Conservation (phyloP, 2,329 filamentous ascomycete species). For the Penicillium sumatraense region DNA sequence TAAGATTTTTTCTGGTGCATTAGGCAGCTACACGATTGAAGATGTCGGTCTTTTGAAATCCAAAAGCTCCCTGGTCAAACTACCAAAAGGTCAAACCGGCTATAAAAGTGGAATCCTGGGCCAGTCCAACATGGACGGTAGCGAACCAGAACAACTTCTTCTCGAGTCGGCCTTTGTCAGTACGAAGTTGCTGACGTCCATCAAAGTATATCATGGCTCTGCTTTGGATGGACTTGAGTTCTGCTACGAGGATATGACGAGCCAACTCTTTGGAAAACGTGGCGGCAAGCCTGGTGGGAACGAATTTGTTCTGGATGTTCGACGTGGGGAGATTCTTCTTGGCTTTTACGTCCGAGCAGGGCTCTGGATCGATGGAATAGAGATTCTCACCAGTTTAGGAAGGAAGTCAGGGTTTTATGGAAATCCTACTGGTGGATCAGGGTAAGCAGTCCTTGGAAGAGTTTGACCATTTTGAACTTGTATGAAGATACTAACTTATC, state of each 20-base stretch:
- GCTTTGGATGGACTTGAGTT: slow-evolving; percentile 89
- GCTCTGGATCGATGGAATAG: slow-evolving; percentile 81
- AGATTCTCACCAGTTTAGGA: slow-evolving; percentile 87
- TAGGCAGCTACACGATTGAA: slow-evolving; percentile 74
- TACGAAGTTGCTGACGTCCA: slow-evolving; percentile 73
- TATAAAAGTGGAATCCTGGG: slow-evolving; percentile 79
- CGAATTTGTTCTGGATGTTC: slow-evolving; percentile 78
- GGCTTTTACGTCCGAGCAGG: slow-evolving; percentile 84
- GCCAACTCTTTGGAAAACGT: slow-evolving; percentile 82
- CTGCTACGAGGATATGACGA: slow-evolving; percentile 83
- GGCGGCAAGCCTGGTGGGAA: slow-evolving; percentile 72
- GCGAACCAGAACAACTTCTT: slow-evolving; percentile 71
- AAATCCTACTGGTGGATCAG: slow-evolving; percentile 76
- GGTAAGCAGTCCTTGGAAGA: slow-evolving; percentile 63
- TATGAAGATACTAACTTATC: slow-evolving; percentile 13
- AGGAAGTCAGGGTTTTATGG: slow-evolving; percentile 85
- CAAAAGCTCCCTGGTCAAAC: slow-evolving; percentile 73
- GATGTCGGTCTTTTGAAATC: slow-evolving; percentile 73
- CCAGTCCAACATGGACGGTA: slow-evolving; percentile 71
- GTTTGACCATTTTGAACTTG: background rate
- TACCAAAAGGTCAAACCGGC: slow-evolving; percentile 74
- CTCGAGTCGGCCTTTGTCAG: slow-evolving; percentile 70
- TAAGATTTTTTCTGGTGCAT: slow-evolving; percentile 75
- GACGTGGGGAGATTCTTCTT: slow-evolving; percentile 81
- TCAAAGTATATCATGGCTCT: slow-evolving; percentile 76